These are phyloP conservation scores for Dactylellina parvicollis DNA, from an alignment of 2,329 filamentous ascomycete species.

Conservation along the genomic window DNA sequence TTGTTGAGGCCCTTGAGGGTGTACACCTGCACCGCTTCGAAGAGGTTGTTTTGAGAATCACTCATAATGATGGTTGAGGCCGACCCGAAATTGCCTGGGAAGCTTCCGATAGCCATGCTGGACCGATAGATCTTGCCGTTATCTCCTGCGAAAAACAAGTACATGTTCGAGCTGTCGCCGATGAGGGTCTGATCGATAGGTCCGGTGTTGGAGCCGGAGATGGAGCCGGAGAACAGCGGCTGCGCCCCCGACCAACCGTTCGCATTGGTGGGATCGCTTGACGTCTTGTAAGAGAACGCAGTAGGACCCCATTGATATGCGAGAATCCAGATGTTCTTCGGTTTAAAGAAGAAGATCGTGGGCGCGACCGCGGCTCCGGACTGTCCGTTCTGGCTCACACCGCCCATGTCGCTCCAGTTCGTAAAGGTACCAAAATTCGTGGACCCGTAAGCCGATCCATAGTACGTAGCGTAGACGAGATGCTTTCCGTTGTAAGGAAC, in stretches of 20 bases:
- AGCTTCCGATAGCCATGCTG: conserved; percentile 71
- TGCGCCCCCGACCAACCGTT: conserved; percentile 69
- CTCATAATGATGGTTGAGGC: conserved; percentile 65
- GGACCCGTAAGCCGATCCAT: conserved; percentile 67
- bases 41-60: conserved; percentile 69
- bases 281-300: conserved; percentile 71
- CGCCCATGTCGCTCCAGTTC: conserved; percentile 67
- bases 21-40: conserved; percentile 75
- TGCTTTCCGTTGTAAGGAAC: conserved; percentile 69
- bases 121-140: conserved; percentile 74
- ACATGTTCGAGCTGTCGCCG: conserved; percentile 71
- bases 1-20: conserved; percentile 67
- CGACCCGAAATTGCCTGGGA: conserved; percentile 71
- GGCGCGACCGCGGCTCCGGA: conserved; percentile 67
- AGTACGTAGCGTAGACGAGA: conserved; percentile 70
- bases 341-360: conserved; percentile 71
- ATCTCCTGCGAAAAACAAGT: conserved; percentile 74
- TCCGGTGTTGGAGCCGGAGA: conserved; percentile 66
- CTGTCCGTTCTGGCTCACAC: conserved; percentile 68
- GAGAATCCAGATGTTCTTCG: conserved; percentile 72
- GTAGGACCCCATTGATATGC: conserved; percentile 73
- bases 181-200: conserved; percentile 73
- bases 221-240: conserved; percentile 69
- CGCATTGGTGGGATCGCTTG: conserved; percentile 68
- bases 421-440: conserved; percentile 69